Percentiles rank a stretch among this genome's conserved stretches.
phyloP scores from a whole-genome alignment of 805 yeast genomes.

The Kodamaea lidongshanica region DNA sequence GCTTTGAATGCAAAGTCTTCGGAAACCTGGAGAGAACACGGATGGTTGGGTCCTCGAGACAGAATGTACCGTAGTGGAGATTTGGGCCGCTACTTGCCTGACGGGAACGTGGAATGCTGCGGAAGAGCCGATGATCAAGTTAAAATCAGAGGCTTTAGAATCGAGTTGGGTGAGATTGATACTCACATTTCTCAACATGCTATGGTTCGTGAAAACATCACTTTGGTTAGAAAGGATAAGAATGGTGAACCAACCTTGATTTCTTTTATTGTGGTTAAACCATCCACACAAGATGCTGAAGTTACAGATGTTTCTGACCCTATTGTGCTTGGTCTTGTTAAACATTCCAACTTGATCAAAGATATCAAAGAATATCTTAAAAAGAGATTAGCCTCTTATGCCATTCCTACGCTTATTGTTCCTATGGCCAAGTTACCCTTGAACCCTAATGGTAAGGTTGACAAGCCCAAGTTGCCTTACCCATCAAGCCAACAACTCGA shows the following conservation, averaged over 20 bases:
- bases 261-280: slow-evolving; percentile 82
- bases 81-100: slow-evolving; percentile 92
- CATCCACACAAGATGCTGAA: too few species aligned
- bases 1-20: slow-evolving; percentile 33
- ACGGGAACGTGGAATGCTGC: slow-evolving; percentile 95
- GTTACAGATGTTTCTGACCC: slow-evolving; percentile 48
- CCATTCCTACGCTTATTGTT: slow-evolving; percentile 86
- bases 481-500: slow-evolving; percentile 85
- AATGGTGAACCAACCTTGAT: slow-evolving; percentile 89
- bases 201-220: slow-evolving; percentile 83
- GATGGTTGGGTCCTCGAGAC: slow-evolving; percentile 92
- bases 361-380: slow-evolving; percentile 72
- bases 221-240: slow-evolving; percentile 85
- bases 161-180: slow-evolving; percentile 96
- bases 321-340: slow-evolving; percentile 71
- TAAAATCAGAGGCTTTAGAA: slow-evolving; percentile 96
- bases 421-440: slow-evolving; percentile 83
- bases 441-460: slow-evolving; percentile 97
- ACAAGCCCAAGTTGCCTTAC: slow-evolving; percentile 93
- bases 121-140: slow-evolving; percentile 99
- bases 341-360: slow-evolving; percentile 69
- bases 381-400: slow-evolving; percentile 85
- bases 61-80: slow-evolving; percentile 96
- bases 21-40: slow-evolving; percentile 63
- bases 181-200: slow-evolving; percentile 95